Base-by-base conservation (phyloP, 1,284 basidiomycete species). In the Lignosus rhinocerotis region DNA sequence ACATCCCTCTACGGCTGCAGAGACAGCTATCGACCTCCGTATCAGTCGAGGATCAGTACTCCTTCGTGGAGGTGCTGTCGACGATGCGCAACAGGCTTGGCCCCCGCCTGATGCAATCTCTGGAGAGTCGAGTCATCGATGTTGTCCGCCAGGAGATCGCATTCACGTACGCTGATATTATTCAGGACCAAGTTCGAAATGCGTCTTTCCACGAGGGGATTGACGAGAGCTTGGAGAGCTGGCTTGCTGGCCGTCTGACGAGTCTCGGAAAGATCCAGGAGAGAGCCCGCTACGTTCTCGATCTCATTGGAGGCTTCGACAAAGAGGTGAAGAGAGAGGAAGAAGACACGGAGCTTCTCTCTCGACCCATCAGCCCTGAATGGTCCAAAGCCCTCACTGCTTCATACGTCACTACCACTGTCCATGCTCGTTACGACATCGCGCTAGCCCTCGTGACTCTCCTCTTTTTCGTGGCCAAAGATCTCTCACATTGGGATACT, bases 371-470 rank as follows among this genome's bases (percentile, higher is more conserved):
- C 46, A 75, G 76, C 41, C 84, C 86, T 11, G 80, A 84, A 56
- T 90, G 87, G 85, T 78, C 75, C 51, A 78, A 79, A 59, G 83
- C 84, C 34, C 74, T 90, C 36, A 81, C 82, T 31, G 78, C 86
- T 19, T 76, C 81, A 21, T 93, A 90, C 69, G 75, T 83, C 36
- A 76, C 80, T 10, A 80, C 80, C 50, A 82, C 88, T 5, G 75
- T 90, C 51, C 79, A 86, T 60, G 87, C 85, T 11, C 80, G 91
- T 70, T 90, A 92, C 68, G 87, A 91, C 54, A 76, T 92, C 32
- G 84, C 83, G 59, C 73, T 90, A 7, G 78, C 83, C 8, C 73
- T 93, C 52, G 73, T 90, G 53, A 78, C 80, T n/a, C 72, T 92
- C 31, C 76, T 92, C n/a, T 85, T 91, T 66, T 88, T 90, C 74